Conservation (phyloP, 179 eudicot species). For the Monotropa hypopitys region DNA sequence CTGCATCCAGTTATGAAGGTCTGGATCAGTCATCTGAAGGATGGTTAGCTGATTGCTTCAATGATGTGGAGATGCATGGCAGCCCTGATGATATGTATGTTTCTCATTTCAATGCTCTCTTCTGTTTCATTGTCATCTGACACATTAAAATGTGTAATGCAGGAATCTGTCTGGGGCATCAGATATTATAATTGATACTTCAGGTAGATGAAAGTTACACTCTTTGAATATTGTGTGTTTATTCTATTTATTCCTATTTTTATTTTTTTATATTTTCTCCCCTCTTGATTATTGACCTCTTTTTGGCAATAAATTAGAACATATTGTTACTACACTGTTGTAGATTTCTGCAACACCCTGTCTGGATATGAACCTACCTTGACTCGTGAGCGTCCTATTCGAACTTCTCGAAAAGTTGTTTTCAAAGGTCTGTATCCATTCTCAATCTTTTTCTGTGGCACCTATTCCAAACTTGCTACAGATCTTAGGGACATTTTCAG, state of each 20-base stretch:
- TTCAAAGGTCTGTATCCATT: constrained; percentile 45
- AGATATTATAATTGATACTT: constrained; percentile 30
- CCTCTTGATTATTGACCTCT: neutral
- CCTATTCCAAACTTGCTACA: neutral
- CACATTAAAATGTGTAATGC: constrained; percentile 8
- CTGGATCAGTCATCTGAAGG: constrained; percentile 56
- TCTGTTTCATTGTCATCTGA: neutral
- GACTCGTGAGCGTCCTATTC: constrained; percentile 26
- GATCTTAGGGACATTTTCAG: neutral
- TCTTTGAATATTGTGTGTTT: neutral
- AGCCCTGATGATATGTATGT: constrained; percentile 49
- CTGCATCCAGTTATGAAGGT: constrained; percentile 34
- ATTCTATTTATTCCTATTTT: neutral
- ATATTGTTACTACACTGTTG: constrained; percentile 2
- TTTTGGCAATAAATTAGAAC: neutral
- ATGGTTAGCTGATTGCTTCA: constrained; percentile 83
- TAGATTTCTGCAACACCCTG: constrained; percentile 36
- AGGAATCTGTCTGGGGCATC: constrained; percentile 39
- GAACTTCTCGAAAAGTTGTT: constrained; percentile 39
- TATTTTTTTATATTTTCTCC: neutral
- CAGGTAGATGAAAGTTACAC: constrained; percentile 35
- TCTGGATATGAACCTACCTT: constrained; percentile 19
- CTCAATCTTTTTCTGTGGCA: neutral
- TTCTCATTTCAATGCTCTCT: neutral
- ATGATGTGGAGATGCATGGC: constrained; percentile 49